Percentiles rank a stretch among this genome's conserved stretches.
Conservation (phyloP, 129 eudicot species). For the Flaveria sonorensis region DNA sequence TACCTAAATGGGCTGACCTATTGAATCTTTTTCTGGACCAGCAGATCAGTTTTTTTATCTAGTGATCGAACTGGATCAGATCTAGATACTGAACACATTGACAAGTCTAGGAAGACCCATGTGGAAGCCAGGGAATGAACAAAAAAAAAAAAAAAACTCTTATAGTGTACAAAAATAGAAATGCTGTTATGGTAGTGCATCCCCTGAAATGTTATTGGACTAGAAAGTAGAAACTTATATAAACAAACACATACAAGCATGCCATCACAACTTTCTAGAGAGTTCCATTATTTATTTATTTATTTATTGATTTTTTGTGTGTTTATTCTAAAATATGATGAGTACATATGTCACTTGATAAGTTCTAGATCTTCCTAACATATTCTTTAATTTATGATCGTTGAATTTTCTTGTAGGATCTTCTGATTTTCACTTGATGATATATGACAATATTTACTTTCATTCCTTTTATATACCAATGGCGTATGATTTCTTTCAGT, state of each 20-base stretch:
- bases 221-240: neutral
- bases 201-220: neutral
- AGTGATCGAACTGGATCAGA: neutral
- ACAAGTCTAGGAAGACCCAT: neutral
- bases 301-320: neutral
- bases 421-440: constrained; percentile 16
- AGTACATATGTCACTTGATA: neutral
- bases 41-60: neutral
- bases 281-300: too few species aligned
- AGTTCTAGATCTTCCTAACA: neutral
- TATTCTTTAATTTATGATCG: neutral
- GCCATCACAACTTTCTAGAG: neutral
- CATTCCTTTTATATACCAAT: neutral
- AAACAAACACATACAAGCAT: neutral
- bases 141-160: neutral
- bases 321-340: constrained; percentile 3
- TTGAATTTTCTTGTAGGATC: constrained; percentile 5
- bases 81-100: neutral
- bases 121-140: neutral
- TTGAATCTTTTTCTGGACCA: neutral
- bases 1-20: neutral
- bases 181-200: neutral
- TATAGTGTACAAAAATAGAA: neutral
- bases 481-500: neutral
- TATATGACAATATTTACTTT: constrained; percentile 12